Conservation (phyloP, 2,329 filamentous ascomycete species). For the Lachnellula subtilissima region DNA sequence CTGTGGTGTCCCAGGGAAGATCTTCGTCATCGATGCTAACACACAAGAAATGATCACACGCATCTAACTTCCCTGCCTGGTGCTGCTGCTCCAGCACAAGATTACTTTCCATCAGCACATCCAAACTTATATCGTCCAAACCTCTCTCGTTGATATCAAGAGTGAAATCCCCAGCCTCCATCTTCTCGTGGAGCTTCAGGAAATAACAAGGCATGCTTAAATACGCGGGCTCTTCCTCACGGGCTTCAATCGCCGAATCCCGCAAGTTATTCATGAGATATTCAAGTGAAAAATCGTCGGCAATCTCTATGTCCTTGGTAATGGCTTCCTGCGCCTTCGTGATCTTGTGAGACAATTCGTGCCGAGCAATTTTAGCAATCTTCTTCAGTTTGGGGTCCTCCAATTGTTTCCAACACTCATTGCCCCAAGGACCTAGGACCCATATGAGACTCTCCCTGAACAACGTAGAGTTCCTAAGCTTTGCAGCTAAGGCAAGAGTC, state of each 20-base stretch:
- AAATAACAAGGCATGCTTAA: too few species aligned
- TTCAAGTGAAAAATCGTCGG: too few species aligned
- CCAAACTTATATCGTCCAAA: background rate
- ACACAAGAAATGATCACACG: background rate
- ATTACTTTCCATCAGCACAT: background rate
- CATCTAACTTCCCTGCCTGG: background rate
- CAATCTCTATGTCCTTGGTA: too few species aligned
- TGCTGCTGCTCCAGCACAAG: too few species aligned
- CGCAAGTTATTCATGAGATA: too few species aligned
- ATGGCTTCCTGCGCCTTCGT: background rate
- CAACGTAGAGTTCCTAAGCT: background rate
- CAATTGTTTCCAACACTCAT: background rate
- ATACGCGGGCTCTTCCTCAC: too few species aligned
- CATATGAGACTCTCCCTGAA: background rate
- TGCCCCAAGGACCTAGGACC: background rate
- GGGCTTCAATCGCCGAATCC: too few species aligned
- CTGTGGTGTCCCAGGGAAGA: conserved; percentile 1
- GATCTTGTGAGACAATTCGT: background rate
- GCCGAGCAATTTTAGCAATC: background rate
- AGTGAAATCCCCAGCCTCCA: too few species aligned
- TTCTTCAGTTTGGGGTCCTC: background rate
- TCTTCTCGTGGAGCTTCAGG: too few species aligned
- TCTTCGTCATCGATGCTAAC: background rate
- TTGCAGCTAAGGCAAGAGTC: background rate
- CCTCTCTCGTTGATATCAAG: background rate